Evolutionary conservation across 176 grass and related monocot genomes (phyloP).

Genomic region (Hordeum marinum): DNA sequence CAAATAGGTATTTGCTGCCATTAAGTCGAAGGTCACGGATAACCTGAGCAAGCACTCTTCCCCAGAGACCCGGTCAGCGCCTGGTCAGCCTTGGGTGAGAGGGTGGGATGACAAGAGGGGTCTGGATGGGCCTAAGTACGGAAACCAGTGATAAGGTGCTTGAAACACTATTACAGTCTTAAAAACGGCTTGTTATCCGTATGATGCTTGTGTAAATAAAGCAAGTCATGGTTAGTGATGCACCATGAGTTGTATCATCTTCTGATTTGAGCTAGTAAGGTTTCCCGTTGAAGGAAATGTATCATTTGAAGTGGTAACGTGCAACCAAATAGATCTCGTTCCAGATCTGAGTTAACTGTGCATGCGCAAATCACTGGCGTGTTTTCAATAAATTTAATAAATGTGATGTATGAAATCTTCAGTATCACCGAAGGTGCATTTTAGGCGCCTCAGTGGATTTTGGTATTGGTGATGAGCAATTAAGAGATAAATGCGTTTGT

Average conservation of each 20-base stretch:
- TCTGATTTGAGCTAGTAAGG: neutral
- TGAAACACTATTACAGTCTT: neutral
- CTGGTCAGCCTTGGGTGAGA: conserved; percentile 89
- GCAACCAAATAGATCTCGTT: neutral
- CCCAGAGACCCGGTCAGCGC: conserved; percentile 64
- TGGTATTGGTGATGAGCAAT: neutral
- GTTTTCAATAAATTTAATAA: neutral
- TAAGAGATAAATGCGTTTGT: neutral
- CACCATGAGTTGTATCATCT: neutral
- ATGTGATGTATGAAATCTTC: neutral
- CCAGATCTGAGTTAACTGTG: neutral
- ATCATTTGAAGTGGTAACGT: neutral
- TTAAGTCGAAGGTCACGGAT: conserved; percentile 59
- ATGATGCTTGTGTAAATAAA: conserved; percentile 33
- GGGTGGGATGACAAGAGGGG: conserved; percentile 93
- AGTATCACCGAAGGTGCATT: neutral
- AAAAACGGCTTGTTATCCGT: neutral
- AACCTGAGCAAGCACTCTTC: conserved; percentile 71
- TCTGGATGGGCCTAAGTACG: conserved; percentile 60
- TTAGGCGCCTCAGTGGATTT: neutral
- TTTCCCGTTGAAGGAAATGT: neutral
- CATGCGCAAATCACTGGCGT: neutral
- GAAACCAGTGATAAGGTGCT: conserved; percentile 69
- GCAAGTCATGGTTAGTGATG: neutral
- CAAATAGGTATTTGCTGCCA: conserved; percentile 65